Evolutionary conservation across 2,329 filamentous ascomycete genomes (phyloP).

Genomic region (Elsinoe australis): DNA sequence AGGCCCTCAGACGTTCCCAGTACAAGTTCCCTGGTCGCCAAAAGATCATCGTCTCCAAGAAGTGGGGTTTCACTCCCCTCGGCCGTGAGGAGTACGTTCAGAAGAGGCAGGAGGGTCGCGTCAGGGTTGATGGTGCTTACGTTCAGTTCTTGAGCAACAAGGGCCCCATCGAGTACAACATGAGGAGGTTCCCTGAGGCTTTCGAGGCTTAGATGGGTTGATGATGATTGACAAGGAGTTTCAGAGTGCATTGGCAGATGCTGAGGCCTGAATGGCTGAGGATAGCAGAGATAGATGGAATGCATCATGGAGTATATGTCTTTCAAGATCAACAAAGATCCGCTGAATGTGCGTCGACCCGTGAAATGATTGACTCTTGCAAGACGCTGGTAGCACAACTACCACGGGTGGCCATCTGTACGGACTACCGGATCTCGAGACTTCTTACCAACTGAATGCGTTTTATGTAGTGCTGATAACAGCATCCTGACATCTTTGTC

Average conservation of each 20-base stretch:
- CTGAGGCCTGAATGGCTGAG: conserved; percentile 8
- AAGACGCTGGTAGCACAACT: too few species aligned
- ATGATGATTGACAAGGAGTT: not conserved
- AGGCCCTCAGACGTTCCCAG: conserved; percentile 97
- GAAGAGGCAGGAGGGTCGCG: conserved; percentile 84
- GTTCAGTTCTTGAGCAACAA: conserved; percentile 98
- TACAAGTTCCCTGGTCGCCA: conserved; percentile 99
- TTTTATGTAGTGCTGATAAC: too few species aligned
- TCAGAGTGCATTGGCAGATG: conserved; percentile 6
- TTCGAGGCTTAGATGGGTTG: conserved; percentile 47
- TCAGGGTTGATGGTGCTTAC: conserved; percentile 98
- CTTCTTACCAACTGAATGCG: too few species aligned
- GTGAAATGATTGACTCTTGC: too few species aligned
- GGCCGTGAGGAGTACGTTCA: conserved; percentile 95
- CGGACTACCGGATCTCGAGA: too few species aligned
- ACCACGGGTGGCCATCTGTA: too few species aligned
- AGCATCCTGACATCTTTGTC: too few species aligned
- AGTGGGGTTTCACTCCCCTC: conserved; percentile 99
- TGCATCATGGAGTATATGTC: conserved; percentile 17
- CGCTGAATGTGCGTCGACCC: too few species aligned
- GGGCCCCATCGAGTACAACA: conserved; percentile 76
- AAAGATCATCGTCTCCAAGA: conserved; percentile 99
- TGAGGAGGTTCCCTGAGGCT: conserved; percentile 89
- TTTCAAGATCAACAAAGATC: conserved; percentile 2
- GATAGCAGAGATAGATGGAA: conserved; percentile 16